Percentiles rank a stretch among this genome's conserved stretches.
These are phyloP conservation scores for Litchi chinensis DNA, from an alignment of 345 rosid genomes.

Conservation along the genomic window DNA sequence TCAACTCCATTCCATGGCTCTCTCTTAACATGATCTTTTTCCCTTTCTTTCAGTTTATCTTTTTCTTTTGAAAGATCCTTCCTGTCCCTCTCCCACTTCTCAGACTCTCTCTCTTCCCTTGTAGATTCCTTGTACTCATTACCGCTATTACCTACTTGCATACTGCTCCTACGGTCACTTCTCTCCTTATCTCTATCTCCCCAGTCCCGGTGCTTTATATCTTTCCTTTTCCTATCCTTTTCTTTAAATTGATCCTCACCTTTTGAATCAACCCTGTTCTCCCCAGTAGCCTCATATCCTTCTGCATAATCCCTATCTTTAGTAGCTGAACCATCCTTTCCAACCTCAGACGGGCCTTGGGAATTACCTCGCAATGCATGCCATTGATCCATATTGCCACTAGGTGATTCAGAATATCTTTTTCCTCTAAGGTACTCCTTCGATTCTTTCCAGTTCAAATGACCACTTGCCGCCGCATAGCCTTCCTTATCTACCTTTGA, in stretches of 20 bases:
- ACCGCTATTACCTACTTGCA: conserved; percentile 54
- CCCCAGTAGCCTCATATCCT: conserved; percentile 81
- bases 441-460: conserved; percentile 80
- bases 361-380: conserved; percentile 52
- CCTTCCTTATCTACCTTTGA: conserved; percentile 65
- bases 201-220: conserved; percentile 78
- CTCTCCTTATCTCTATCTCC: conserved; percentile 92
- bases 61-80: conserved; percentile 73
- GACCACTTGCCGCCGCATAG: conserved; percentile 44
- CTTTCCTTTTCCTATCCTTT: conserved; percentile 91
- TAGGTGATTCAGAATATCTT: conserved; percentile 61
- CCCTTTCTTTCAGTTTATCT: conserved; percentile 79
- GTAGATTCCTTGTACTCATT: conserved; percentile 64
- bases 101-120: conserved; percentile 83
- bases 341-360: conserved; percentile 56
- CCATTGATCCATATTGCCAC: conserved; percentile 68
- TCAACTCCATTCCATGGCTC: conserved; percentile 67
- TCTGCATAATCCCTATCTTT: conserved; percentile 63
- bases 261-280: conserved; percentile 77
- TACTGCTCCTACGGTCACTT: conserved; percentile 67
- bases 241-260: conserved; percentile 89
- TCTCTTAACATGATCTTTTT: conserved; percentile 68
- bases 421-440: conserved; percentile 86
- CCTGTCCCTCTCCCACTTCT: conserved; percentile 89
- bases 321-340: conserved; percentile 55